Evolutionary conservation across 768 basidiomycete genomes (phyloP), one percentile per base, ranked within the genome.

Genomic region (Mycena polygramma): DNA sequence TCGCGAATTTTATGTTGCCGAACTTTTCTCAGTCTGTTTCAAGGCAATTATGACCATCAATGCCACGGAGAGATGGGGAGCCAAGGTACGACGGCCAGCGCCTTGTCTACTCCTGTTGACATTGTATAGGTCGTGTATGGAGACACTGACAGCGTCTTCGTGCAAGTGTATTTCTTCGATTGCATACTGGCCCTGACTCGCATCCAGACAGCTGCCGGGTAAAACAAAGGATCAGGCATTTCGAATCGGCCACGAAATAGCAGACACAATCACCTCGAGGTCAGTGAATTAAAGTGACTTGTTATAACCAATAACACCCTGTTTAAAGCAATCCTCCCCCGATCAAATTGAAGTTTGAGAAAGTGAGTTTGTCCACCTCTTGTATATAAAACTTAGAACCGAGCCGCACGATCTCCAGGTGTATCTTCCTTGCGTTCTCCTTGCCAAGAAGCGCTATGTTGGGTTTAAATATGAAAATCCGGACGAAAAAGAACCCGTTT

Each of bases 381-480:
- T 53, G 11, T 26, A 11, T 15, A 57, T 30, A 49, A n/a, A 10
- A 5, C 24, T 48, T 64, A 45, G 54, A 24, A 41, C 14, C 45
- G 48, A 26, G 37, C n/a, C 15, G n/a, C 22, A 45, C 20, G 41
- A n/a, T 19, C 46, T n/a, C n/a, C 37, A 97, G 96, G 96, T 99
- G 5, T 99, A 98, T 78, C 86, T 96, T 52, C 96, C 96, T 3
- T 97, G 94, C 75, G 90, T 98, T 0, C 86, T 99, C n/a, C 88
- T 98, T 87, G 95, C 97, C 2, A 99, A 99, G 86, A 99, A 99
- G 79, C 90, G 97, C 74, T 99, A 99, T 74, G 97, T 99, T 24
- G 98, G 98, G 1, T 98, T 94, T 84, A 97, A 96, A 77, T 98
- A 92, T 72, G 98, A 99, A 80, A 87, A 82, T 62, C 87, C 92